Evolutionary conservation across 192 early-diverging fungal species (phyloP).

Genomic region (Backusella morwellensis): DNA sequence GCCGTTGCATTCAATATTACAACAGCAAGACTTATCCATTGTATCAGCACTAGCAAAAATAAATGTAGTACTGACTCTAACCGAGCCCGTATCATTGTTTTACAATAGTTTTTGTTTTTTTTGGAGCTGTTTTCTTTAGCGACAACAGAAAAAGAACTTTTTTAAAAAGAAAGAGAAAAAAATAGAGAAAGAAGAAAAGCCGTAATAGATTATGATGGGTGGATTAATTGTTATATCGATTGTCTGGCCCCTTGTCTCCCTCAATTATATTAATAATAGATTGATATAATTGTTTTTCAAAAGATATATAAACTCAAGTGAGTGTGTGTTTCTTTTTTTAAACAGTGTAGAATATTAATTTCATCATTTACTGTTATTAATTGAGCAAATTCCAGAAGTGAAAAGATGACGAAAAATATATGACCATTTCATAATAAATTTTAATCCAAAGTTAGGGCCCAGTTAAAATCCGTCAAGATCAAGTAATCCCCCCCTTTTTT

Average conservation of each 20-base stretch:
- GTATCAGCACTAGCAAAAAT: conserved; percentile 5
- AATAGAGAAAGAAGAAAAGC: neutral
- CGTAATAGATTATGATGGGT: neutral
- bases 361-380: neutral
- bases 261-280: conserved; percentile 6
- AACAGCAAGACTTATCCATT: conserved; percentile 16
- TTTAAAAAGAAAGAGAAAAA: neutral
- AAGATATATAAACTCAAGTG: neutral
- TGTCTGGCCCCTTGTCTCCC: neutral
- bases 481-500: neutral
- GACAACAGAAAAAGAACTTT: neutral
- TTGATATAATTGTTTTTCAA: conserved; percentile 3
- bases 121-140: neutral
- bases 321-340: neutral
- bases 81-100: conserved; percentile 7
- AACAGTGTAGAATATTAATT: neutral
- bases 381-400: neutral
- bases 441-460: neutral
- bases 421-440: neutral
- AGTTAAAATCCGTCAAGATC: conserved; percentile 1
- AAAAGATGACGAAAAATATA: neutral
- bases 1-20: conserved; percentile 15
- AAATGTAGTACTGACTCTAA: conserved; percentile 14
- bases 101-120: neutral
- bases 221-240: conserved; percentile 2